Evolutionary conservation across 2,329 filamentous ascomycete species (phyloP).

Genomic region (Periglandula ipomoeae): DNA sequence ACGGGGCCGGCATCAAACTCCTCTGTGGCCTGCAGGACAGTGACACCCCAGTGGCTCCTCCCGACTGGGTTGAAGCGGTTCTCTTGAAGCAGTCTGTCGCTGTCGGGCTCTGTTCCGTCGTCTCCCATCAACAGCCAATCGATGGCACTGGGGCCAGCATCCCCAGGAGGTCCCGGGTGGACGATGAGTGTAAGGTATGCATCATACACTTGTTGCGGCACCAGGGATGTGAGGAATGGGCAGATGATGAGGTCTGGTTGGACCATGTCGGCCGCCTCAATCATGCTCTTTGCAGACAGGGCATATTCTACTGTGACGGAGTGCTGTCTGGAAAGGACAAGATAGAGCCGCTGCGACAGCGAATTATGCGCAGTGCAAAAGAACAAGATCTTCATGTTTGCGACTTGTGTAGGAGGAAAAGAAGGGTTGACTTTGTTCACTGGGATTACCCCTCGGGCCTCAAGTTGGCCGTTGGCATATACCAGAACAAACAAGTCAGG

Average conservation of each 20-base stretch:
- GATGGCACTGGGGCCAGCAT: slow-evolving; percentile 31
- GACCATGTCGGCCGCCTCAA: slow-evolving; percentile 26
- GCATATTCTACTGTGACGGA: slow-evolving; percentile 31
- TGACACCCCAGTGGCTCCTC: slow-evolving; percentile 31
- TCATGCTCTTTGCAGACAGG: slow-evolving; percentile 22
- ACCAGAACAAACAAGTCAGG: neutral
- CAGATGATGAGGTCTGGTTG: slow-evolving; percentile 31
- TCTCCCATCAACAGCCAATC: slow-evolving; percentile 35
- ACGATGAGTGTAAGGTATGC: slow-evolving; percentile 29
- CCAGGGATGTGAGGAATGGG: slow-evolving; percentile 29
- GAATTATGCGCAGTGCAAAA: slow-evolving; percentile 37
- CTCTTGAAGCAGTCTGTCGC: slow-evolving; percentile 19
- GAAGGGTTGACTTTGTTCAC: neutral
- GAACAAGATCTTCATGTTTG: slow-evolving; percentile 28
- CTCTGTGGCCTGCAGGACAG: slow-evolving; percentile 29
- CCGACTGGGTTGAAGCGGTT: slow-evolving; percentile 18
- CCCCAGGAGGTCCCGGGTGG: slow-evolving; percentile 32
- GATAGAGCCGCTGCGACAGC: slow-evolving; percentile 29
- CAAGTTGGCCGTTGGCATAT: neutral
- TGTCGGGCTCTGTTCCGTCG: slow-evolving; percentile 24
- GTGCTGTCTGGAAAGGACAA: slow-evolving; percentile 25
- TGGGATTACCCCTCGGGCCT: neutral
- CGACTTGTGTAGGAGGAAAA: slow-evolving; percentile 8
- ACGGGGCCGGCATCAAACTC: slow-evolving; percentile 33
- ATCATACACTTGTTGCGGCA: slow-evolving; percentile 27